phyloP scores from a whole-genome alignment of 305 asterid genomes.

The Petunia hybrid region DNA sequence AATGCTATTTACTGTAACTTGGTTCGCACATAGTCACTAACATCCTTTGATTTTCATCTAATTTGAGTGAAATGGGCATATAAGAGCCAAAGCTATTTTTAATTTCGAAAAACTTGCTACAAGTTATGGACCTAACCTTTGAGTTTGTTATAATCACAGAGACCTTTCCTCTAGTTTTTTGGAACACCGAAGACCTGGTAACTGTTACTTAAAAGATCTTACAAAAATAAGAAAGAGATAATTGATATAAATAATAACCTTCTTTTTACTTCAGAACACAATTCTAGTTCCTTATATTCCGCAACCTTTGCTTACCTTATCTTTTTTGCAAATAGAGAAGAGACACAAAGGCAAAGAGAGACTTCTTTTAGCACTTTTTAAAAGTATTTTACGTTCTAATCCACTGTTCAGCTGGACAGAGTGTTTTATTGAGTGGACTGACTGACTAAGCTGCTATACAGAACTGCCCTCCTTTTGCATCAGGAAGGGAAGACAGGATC shows the following conservation, averaged over 20 bases:
- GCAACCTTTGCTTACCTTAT: not conserved
- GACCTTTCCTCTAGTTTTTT: not conserved
- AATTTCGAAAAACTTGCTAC: not conserved
- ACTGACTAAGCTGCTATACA: not conserved
- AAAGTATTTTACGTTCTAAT: not conserved
- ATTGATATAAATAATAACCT: not conserved
- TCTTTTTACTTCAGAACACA: slow-evolving; percentile 17
- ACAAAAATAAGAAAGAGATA: not conserved
- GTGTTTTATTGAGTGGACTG: slow-evolving; percentile 12
- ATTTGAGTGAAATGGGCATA: not conserved
- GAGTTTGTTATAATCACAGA: slow-evolving; percentile 1
- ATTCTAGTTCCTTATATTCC: not conserved
- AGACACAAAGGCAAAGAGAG: not conserved
- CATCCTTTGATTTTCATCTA: not conserved
- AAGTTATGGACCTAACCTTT: not conserved
- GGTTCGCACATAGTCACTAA: not conserved
- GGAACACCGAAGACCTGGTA: not conserved
- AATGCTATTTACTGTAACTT: not conserved
- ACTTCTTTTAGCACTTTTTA: not conserved
- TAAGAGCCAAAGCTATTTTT: not conserved
- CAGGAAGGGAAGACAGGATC: not conserved
- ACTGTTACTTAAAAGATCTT: not conserved
- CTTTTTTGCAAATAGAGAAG: not conserved
- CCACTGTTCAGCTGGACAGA: slow-evolving; percentile 5
- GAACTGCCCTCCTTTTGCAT: not conserved